Conservation (phyloP, 2,329 filamentous ascomycete species). For the Beauveria pseudobassiana region DNA sequence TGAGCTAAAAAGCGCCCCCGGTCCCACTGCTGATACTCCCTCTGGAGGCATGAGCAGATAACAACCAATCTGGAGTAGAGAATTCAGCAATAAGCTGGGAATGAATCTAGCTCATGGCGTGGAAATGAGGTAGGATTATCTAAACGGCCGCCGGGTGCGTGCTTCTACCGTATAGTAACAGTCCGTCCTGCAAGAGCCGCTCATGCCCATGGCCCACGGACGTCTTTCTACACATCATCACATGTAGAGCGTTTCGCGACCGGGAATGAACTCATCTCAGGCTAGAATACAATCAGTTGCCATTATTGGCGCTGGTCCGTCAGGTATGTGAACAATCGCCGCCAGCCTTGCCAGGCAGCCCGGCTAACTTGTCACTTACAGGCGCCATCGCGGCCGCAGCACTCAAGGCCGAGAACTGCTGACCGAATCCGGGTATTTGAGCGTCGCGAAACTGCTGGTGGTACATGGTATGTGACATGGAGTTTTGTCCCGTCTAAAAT, state of each 20-base stretch:
- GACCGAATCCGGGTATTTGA: slow-evolving; percentile 36
- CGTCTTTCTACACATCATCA: not conserved
- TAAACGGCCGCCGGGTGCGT: not conserved
- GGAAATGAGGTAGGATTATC: not conserved
- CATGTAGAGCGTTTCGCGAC: not conserved
- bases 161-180: not conserved
- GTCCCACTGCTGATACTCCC: not conserved
- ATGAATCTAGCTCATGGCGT: not conserved
- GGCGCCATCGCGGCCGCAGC: slow-evolving; percentile 41
- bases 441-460: slow-evolving; percentile 33
- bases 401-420: slow-evolving; percentile 35
- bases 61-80: not conserved
- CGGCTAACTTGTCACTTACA: slow-evolving; percentile 15
- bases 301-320: slow-evolving; percentile 36
- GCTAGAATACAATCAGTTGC: slow-evolving; percentile 31
- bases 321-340: slow-evolving; percentile 23
- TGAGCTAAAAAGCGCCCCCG: not conserved
- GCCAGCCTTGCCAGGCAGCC: not conserved
- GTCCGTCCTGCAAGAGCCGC: not conserved
- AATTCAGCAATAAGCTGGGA: not conserved
- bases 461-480: slow-evolving; percentile 31
- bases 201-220: not conserved
- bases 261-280: slow-evolving; percentile 7
- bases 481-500: not conserved
- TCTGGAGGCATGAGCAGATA: not conserved